A percentile compares a stretch with the other conserved stretches of the same genome.
Evolutionary conservation across 73 alveolate species (phyloP).

Genomic region (Paramecium bursaria): DNA sequence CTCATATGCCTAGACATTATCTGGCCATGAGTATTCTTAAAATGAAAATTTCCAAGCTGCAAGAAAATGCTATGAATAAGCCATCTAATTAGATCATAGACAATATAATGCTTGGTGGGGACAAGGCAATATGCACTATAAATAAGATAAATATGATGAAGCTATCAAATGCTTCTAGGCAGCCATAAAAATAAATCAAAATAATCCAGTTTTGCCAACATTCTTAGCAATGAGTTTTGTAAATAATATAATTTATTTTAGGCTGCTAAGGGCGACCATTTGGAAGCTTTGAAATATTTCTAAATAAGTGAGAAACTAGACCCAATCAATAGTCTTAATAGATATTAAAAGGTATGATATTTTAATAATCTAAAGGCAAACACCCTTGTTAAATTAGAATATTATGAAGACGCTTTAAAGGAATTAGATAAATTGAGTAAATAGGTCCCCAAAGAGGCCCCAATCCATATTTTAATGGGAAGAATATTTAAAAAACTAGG

Average conservation of each 20-base stretch:
- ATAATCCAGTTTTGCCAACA: constrained; percentile 89
- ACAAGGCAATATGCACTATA: constrained; percentile 91
- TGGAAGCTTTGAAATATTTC: constrained; percentile 86
- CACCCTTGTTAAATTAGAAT: constrained; percentile 81
- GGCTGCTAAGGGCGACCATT: constrained; percentile 83
- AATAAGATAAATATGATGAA: constrained; percentile 91
- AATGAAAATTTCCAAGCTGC: constrained; percentile 93
- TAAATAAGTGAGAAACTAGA: constrained; percentile 84
- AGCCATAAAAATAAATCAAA: constrained; percentile 85
- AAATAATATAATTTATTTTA: too few relatives aligned
- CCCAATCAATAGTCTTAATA: constrained; percentile 88
- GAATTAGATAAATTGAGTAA: constrained; percentile 81
- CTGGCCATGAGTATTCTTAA: constrained; percentile 95
- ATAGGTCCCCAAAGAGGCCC: constrained; percentile 94
- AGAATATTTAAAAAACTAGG: constrained; percentile 87
- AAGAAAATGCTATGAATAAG: constrained; percentile 86
- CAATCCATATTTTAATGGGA: constrained; percentile 93
- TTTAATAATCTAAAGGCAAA: constrained; percentile 82
- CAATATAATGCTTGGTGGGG: constrained; percentile 99
- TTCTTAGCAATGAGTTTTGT: constrained; percentile 93
- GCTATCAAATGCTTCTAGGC: constrained; percentile 86
- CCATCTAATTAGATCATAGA: constrained; percentile 88
- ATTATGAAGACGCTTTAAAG: constrained; percentile 88
- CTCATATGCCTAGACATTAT: constrained; percentile 93
- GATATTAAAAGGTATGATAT: constrained; percentile 76